Evolutionary conservation across 2,329 filamentous ascomycete genomes (phyloP), one percentile per base, ranked within the genome.

Genomic region (Fusarium newnesense): DNA sequence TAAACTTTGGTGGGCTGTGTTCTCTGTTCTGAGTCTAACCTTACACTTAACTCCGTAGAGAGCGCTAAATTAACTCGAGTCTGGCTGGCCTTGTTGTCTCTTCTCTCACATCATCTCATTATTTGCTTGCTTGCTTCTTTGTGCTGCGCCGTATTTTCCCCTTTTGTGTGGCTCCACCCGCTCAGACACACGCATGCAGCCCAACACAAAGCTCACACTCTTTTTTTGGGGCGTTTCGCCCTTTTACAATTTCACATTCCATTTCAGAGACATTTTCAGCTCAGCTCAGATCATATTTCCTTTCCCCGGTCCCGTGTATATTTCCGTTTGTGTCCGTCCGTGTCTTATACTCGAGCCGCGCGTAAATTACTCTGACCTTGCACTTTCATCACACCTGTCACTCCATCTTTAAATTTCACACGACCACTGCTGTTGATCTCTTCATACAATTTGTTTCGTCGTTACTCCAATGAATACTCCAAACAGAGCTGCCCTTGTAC

Each of bases 71-170:
- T 16, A 12, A 52, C 15, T 26, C 5, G 30, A 37, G 34, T 16
- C 34, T 44, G 24, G 30, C 43, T 60, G 60, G 70, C 19, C 42
- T 64, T 74, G 70, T 73, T 73, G n/a, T 61, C 70, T 74, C 70
- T 73, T 73, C 11, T 61, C 70, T 49, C 64, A 21, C 21, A n/a
- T n/a, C 39, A 42, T 62, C 54, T 44, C 15, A 18, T 10, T 12
- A 10, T 32, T 34, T 28, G 62, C 28, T 40, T 37, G 12, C n/a
- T 36, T 34, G 39, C 39, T 21, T 39, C 36, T 39, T 32, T 44
- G 24, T 58, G 64, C 61, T 36, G 26, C 56, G 54, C 56, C 50
- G 65, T 64, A 52, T 54, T 50, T 47, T n/a, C 54, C 60, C 46
- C 42, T 42, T 56, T 42, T 13, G 37, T 62, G 34, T 36, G 47